phyloP scores from a whole-genome alignment of 768 basidiomycete genomes.

The Agaricus bisporus region DNA sequence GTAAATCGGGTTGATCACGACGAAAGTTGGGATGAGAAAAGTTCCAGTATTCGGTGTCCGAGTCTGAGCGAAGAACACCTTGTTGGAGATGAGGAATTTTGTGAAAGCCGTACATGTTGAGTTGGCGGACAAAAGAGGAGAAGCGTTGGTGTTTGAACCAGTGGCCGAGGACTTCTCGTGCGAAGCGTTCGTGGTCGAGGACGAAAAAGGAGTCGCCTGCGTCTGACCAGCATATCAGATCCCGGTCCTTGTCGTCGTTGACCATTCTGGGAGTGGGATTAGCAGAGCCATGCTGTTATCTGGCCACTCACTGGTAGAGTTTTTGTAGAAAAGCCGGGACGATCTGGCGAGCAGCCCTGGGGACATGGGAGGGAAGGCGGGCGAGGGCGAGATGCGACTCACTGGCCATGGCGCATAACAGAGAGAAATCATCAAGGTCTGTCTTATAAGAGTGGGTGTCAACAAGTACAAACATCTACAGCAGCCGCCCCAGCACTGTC shows the following conservation, averaged over 20 bases:
- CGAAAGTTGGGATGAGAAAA: slow-evolving; percentile 89
- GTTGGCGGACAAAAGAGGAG: slow-evolving; percentile 83
- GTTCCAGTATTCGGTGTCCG: slow-evolving; percentile 82
- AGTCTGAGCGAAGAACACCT: slow-evolving; percentile 81
- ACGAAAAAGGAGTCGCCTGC: slow-evolving; percentile 84
- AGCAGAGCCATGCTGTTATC: too few species aligned
- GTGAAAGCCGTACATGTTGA: slow-evolving; percentile 96
- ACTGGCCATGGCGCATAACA: slow-evolving; percentile 30
- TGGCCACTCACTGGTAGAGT: slow-evolving; percentile 91
- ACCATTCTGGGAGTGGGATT: slow-evolving; percentile 77
- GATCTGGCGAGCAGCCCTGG: slow-evolving; percentile 30
- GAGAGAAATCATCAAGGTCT: background rate
- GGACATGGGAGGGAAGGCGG: slow-evolving; percentile 29
- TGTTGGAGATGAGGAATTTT: slow-evolving; percentile 95
- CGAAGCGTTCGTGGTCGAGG: slow-evolving; percentile 86
- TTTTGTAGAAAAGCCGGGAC: slow-evolving; percentile 88
- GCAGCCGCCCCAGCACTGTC: background rate
- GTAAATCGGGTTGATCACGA: slow-evolving; percentile 81
- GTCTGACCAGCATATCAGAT: slow-evolving; percentile 89
- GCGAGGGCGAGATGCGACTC: slow-evolving; percentile 57
- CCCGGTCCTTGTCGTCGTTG: slow-evolving; percentile 73
- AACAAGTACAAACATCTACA: background rate
- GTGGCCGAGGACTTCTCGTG: slow-evolving; percentile 76
- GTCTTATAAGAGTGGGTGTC: background rate
- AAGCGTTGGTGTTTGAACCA: slow-evolving; percentile 99